These are phyloP conservation scores for Chalciporus pseudorubinellus DNA, from an alignment of 768 basidiomycete genomes.

Conservation along the genomic window DNA sequence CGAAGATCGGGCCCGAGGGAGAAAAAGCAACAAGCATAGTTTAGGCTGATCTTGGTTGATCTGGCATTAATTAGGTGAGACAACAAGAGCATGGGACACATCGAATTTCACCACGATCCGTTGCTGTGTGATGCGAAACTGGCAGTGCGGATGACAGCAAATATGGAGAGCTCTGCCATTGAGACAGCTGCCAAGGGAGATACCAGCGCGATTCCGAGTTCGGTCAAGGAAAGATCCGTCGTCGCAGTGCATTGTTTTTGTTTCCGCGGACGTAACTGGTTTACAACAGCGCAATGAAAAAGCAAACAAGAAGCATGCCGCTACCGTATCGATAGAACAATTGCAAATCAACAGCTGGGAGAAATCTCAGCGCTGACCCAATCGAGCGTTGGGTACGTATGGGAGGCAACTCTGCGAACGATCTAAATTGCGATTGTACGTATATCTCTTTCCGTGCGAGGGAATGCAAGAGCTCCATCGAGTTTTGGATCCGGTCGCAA, in stretches of 20 bases:
- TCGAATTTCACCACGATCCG: background rate
- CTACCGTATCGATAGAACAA: too few species aligned
- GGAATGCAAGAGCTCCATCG: too few species aligned
- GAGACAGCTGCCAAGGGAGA: conserved; percentile 8
- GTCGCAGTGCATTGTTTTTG: conserved; percentile 12
- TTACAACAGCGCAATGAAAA: background rate
- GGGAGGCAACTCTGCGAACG: too few species aligned
- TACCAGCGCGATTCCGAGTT: conserved; percentile 5
- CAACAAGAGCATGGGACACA: conserved; percentile 6
- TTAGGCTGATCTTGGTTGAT: background rate
- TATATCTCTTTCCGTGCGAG: too few species aligned
- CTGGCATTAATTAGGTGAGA: conserved; percentile 8
- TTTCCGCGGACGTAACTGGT: conserved; percentile 6
- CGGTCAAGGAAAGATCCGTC: conserved; percentile 5
- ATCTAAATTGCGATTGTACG: too few species aligned
- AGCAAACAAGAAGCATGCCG: background rate
- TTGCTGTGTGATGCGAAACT: conserved; percentile 9
- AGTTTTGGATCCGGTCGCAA: too few species aligned
- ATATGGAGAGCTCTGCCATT: conserved; percentile 23
- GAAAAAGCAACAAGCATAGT: conserved; percentile 3
- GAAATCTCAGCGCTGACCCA: too few species aligned
- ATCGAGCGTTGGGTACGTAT: too few species aligned
- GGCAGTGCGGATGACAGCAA: conserved; percentile 12
- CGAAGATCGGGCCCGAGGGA: conserved; percentile 15
- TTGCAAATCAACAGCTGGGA: too few species aligned